Conservation (phyloP, 2,329 filamentous ascomycete species). For the Phaeophleospora eucalypticola region DNA sequence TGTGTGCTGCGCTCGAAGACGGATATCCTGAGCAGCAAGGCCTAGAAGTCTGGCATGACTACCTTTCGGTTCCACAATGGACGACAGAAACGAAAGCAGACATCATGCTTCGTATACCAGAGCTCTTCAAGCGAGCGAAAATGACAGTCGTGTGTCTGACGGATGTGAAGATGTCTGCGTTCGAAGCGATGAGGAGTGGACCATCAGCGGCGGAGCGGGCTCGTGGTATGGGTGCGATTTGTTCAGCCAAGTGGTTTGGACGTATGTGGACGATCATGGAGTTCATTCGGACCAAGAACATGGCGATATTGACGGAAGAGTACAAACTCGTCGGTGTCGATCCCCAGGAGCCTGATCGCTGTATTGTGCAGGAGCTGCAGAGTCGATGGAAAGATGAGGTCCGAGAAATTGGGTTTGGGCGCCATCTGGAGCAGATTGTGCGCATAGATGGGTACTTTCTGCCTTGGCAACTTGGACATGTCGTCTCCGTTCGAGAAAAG, state of each 20-base stretch:
- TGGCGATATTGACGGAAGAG: neutral
- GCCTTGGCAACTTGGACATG: neutral
- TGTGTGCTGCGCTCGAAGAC: neutral
- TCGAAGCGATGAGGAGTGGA: neutral
- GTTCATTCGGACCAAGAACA: neutral
- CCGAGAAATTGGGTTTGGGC: neutral
- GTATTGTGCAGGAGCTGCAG: neutral
- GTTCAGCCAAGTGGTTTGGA: neutral
- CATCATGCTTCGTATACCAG: neutral
- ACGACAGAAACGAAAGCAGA: neutral
- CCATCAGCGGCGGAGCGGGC: neutral
- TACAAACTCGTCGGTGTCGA: neutral
- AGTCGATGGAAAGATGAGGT: neutral
- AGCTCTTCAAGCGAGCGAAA: neutral
- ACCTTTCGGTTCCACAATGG: neutral
- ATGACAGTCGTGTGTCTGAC: neutral
- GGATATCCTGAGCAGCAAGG: neutral
- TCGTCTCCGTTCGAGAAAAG: neutral
- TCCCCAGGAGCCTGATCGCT: neutral
- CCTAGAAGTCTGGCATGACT: slow-evolving; percentile 1
- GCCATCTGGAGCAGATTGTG: neutral
- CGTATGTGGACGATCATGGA: slow-evolving; percentile 1
- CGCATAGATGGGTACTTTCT: neutral
- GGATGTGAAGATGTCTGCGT: neutral
- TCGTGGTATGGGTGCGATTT: neutral